Conservation (phyloP, 2,329 filamentous ascomycete species). For the Xylogone sp. region DNA sequence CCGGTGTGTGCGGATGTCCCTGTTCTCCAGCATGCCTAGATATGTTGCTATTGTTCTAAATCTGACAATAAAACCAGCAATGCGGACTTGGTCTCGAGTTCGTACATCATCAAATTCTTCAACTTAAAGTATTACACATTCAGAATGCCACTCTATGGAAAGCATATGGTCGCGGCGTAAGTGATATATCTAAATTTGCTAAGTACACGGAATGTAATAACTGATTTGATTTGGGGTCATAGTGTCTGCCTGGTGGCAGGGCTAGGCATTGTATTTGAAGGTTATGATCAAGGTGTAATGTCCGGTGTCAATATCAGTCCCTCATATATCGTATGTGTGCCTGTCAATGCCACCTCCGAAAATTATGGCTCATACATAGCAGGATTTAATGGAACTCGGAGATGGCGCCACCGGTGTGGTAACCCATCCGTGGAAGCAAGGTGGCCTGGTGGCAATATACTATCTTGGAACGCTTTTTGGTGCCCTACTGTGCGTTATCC, state of each 20-base stretch:
- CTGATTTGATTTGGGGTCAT: neutral
- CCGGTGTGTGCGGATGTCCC: neutral
- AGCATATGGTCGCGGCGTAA: neutral
- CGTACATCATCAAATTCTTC: neutral
- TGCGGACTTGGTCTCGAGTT: neutral
- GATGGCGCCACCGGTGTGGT: constrained; percentile 6
- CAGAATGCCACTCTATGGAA: neutral
- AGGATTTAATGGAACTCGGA: constrained; percentile 7
- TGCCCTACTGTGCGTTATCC: constrained; percentile 28
- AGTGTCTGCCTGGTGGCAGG: neutral
- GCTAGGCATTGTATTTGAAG: neutral
- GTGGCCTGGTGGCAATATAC: constrained; percentile 23
- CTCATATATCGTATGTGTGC: neutral
- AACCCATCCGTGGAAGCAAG: constrained; percentile 23
- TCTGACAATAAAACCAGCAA: neutral
- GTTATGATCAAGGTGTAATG: neutral
- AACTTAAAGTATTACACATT: neutral
- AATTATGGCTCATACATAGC: neutral
- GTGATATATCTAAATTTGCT: neutral
- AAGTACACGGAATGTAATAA: neutral
- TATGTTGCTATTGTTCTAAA: neutral
- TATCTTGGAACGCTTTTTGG: constrained; percentile 24
- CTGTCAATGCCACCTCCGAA: neutral
- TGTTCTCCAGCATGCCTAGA: neutral
- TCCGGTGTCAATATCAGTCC: neutral